These are phyloP conservation scores for Coriolopsis trogii DNA, from an alignment of 1,284 basidiomycete species.

Conservation along the genomic window DNA sequence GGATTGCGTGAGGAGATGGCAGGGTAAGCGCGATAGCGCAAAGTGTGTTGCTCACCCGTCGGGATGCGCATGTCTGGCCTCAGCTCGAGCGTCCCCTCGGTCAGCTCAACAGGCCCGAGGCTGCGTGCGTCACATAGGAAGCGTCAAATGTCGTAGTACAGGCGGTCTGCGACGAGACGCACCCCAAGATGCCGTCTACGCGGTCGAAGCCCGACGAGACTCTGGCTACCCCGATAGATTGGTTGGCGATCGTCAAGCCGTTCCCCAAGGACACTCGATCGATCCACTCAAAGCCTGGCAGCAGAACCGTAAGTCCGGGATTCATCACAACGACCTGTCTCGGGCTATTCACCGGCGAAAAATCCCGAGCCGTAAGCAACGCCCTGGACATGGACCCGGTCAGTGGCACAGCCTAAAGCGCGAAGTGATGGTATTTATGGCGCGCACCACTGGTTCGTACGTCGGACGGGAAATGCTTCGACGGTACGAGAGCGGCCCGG, in stretches of 20 bases:
- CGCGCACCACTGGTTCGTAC: too few species aligned
- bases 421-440: too few species aligned
- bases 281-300: constrained; percentile 18
- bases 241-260: constrained; percentile 29
- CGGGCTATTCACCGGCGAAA: constrained; percentile 45
- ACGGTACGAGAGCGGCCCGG: constrained; percentile 37
- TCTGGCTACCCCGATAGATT: constrained; percentile 61
- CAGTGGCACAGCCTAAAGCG: too few species aligned
- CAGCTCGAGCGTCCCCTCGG: constrained; percentile 26
- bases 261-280: constrained; percentile 31
- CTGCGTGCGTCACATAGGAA: too few species aligned
- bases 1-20: too few species aligned
- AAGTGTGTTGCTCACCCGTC: too few species aligned
- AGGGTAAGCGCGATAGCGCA: too few species aligned
- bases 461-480: too few species aligned
- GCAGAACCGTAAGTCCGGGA: too few species aligned
- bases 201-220: constrained; percentile 38
- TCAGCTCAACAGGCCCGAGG: constrained; percentile 49
- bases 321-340: too few species aligned
- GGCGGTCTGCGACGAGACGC: background rate
- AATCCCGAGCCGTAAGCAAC: constrained; percentile 54
- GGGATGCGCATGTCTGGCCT: too few species aligned
- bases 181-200: constrained; percentile 52
- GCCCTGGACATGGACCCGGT: too few species aligned
- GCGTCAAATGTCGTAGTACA: background rate